Base-by-base conservation (phyloP, 768 basidiomycete species). In the Strobilomyces dryophilus region DNA sequence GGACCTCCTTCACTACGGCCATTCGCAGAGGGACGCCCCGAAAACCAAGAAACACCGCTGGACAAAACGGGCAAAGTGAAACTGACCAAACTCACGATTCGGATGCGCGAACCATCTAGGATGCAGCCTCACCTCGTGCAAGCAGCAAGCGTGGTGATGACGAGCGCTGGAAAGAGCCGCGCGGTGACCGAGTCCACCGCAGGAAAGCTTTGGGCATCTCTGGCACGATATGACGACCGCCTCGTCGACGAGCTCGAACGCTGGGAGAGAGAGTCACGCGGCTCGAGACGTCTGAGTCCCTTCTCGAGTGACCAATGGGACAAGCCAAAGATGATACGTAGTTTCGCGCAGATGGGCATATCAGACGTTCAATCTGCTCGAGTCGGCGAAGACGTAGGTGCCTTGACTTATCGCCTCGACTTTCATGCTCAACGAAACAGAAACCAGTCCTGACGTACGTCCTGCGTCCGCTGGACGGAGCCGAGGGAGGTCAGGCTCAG, bases 191-290 rank as follows among this genome's bases (percentile, higher is more conserved):
- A 68, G 48, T 52, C 63, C 27, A 67, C 72, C 49, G 60, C 66
- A 57, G 72, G 74, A 34, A 74, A 76, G 34, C 70, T 84, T 5
- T 91, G 86, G 88, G 83, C 76, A 3, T 89, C 87, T 18, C 70
- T 94, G 12, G 84, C 88, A n/a, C 76, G 90, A 50, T 95, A 95
- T 63, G 82, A 85, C 55, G 89, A 93, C 58, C 72, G 66, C 1
- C 76, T 92, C 35, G 79, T 90, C 5, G 76, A 80, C 5, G 69
- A 75, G 41, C 72, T 93, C 12, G 83, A 87, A 61, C 66, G 67
- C 44, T 83, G 81, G 79, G 87, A 91, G 67, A 64, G 64, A 47
- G 69, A 73, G 51, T 84, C 84, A 7, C 74, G 81, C 9, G 61
- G 68, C 56, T 53, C 68, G 47, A 68, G 61, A 49, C 58, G 57